phyloP scores from a whole-genome alignment of 352 stramenopile species.

The Lagenidium giganteum region DNA sequence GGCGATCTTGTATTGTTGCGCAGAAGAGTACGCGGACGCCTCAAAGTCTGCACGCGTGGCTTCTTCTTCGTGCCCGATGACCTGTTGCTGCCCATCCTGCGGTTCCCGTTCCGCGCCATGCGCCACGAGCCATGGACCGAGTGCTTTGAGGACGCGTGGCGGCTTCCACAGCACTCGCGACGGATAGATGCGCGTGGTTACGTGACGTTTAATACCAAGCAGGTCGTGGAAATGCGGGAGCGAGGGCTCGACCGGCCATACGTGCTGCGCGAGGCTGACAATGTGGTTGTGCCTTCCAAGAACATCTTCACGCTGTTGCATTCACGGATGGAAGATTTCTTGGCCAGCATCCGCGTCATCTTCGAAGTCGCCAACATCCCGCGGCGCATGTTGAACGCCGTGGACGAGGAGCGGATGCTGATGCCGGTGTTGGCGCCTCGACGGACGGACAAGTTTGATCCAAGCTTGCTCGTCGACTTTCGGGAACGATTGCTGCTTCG shows the following conservation, averaged over 20 bases:
- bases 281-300: conserved; percentile 23
- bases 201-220: conserved; percentile 51
- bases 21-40: conserved; percentile 49
- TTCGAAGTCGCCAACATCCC: conserved; percentile 54
- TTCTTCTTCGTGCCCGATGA: conserved; percentile 88
- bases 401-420: conserved; percentile 63
- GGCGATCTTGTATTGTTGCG: not conserved
- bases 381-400: conserved; percentile 40
- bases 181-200: conserved; percentile 26
- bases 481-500: conserved; percentile 61
- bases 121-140: conserved; percentile 35
- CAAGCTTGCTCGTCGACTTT: conserved; percentile 81
- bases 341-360: conserved; percentile 52
- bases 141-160: conserved; percentile 30
- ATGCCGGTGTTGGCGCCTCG: conserved; percentile 53
- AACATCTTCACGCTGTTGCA: conserved; percentile 80
- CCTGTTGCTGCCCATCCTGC: conserved; percentile 56
- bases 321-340: conserved; percentile 50
- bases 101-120: conserved; percentile 79
- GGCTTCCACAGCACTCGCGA: conserved; percentile 3
- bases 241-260: conserved; percentile 70
- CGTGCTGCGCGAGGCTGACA: conserved; percentile 20
- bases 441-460: conserved; percentile 64
- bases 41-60: conserved; percentile 86
- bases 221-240: conserved; percentile 70